phyloP scores from a whole-genome alignment of 306 rosid species.

The Quercus glauca region DNA sequence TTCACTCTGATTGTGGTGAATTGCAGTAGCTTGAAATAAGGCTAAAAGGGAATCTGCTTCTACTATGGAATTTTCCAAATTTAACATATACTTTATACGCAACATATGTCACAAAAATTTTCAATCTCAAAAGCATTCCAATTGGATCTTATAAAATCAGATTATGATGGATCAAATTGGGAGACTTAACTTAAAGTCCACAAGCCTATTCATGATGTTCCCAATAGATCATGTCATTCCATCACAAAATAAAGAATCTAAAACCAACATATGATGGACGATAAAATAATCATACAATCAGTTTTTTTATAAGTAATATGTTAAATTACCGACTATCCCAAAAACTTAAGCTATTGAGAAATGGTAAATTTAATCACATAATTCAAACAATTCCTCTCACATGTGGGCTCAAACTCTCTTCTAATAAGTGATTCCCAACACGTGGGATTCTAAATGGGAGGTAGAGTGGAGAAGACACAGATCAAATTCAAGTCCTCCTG shows the following conservation, averaged over 20 bases:
- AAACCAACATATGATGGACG: neutral
- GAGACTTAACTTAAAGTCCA: neutral
- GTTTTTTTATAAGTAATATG: too few relatives aligned
- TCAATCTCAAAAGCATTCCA: too few relatives aligned
- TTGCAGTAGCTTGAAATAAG: neutral
- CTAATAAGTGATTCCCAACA: too few relatives aligned
- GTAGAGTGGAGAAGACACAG: too few relatives aligned
- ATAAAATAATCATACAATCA: neutral
- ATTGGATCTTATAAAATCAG: too few relatives aligned
- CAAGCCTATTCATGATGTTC: neutral
- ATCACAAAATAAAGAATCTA: neutral
- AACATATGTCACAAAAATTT: neutral
- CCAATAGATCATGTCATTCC: neutral
- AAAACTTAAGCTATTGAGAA: too few relatives aligned
- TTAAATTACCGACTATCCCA: too few relatives aligned
- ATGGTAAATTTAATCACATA: too few relatives aligned
- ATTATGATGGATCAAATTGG: neutral
- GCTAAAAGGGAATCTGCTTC: neutral
- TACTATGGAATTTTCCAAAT: neutral
- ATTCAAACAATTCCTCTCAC: too few relatives aligned
- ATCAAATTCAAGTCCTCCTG: too few relatives aligned
- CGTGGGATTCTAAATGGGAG: too few relatives aligned
- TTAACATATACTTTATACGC: neutral
- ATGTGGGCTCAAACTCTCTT: too few relatives aligned
- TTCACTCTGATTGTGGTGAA: neutral